Evolutionary conservation across 2,329 filamentous ascomycete genomes (phyloP).

Genomic region (Trematosphaeria pertusa): DNA sequence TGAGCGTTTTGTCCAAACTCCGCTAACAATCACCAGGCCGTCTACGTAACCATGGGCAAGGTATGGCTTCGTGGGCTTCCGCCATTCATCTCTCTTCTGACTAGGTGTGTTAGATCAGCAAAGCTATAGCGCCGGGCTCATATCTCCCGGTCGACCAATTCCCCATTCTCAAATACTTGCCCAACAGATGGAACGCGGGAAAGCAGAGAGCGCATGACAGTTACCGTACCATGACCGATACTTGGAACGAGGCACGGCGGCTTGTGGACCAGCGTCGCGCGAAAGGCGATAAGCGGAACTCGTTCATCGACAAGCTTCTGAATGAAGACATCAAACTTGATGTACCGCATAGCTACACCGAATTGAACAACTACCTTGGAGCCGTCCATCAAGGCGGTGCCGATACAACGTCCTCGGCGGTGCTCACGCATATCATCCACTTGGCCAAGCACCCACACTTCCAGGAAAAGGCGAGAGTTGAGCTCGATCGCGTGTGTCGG

Average conservation of each 20-base stretch:
- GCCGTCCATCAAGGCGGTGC: slow-evolving; percentile 28
- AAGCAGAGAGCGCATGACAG: slow-evolving; percentile 21
- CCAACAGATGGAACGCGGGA: slow-evolving; percentile 22
- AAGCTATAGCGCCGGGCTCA: slow-evolving; percentile 25
- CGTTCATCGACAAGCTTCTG: slow-evolving; percentile 34
- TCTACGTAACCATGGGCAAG: slow-evolving; percentile 27
- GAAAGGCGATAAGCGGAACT: slow-evolving; percentile 28
- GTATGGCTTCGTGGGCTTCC: slow-evolving; percentile 17
- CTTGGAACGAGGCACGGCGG: slow-evolving; percentile 26
- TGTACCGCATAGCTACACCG: slow-evolving; percentile 9
- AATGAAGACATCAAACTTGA: slow-evolving; percentile 22
- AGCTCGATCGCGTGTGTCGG: slow-evolving; percentile 27
- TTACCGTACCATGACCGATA: slow-evolving; percentile 16
- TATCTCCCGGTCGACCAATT: slow-evolving; percentile 32
- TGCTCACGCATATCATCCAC: slow-evolving; percentile 28
- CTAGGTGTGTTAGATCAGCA: slow-evolving; percentile 13
- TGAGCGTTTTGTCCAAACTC: too few species aligned
- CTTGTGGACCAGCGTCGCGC: slow-evolving; percentile 26
- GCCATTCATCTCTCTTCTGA: slow-evolving; percentile 7
- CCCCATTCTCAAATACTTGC: slow-evolving; percentile 32
- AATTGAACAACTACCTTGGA: slow-evolving; percentile 19
- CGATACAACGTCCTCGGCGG: slow-evolving; percentile 26
- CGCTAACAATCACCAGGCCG: slow-evolving; percentile 15
- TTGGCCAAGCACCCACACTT: slow-evolving; percentile 31
- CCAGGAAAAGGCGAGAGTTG: slow-evolving; percentile 26